These are phyloP conservation scores for Mycena galericulata DNA, from an alignment of 768 basidiomycete genomes.

Conservation along the genomic window DNA sequence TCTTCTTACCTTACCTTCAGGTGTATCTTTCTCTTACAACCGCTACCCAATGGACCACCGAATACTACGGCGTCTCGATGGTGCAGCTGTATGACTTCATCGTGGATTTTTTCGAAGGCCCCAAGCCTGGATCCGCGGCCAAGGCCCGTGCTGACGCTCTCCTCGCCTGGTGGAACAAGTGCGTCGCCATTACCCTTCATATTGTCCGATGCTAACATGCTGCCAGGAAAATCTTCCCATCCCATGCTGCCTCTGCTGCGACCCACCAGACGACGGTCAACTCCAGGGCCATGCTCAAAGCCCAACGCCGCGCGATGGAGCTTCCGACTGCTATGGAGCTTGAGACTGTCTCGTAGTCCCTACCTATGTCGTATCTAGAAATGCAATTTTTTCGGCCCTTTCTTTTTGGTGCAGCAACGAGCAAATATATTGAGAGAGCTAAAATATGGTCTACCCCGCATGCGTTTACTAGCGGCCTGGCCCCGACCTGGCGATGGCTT, in stretches of 20 bases:
- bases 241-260: not conserved
- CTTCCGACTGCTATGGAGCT: too few species aligned
- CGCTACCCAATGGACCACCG: not conserved
- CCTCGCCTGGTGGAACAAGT: conserved; percentile 31
- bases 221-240: conserved; percentile 13
- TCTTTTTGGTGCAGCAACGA: too few species aligned
- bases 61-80: conserved; percentile 4
- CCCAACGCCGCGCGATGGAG: not conserved
- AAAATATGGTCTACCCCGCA: too few species aligned
- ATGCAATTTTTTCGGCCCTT: too few species aligned
- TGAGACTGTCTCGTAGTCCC: too few species aligned
- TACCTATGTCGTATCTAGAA: too few species aligned
- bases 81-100: conserved; percentile 25
- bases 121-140: not conserved
- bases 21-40: conserved; percentile 1
- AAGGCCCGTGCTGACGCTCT: conserved; percentile 4
- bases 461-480: too few species aligned
- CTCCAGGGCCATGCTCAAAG: conserved; percentile 5
- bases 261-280: not conserved
- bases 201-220: not conserved
- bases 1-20: not conserved
- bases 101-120: conserved; percentile 25
- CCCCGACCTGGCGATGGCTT: too few species aligned
- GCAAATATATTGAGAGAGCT: too few species aligned
- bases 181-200: not conserved